Base-by-base conservation (phyloP, 768 basidiomycete genomes). In the Tephrocybe sp. region DNA sequence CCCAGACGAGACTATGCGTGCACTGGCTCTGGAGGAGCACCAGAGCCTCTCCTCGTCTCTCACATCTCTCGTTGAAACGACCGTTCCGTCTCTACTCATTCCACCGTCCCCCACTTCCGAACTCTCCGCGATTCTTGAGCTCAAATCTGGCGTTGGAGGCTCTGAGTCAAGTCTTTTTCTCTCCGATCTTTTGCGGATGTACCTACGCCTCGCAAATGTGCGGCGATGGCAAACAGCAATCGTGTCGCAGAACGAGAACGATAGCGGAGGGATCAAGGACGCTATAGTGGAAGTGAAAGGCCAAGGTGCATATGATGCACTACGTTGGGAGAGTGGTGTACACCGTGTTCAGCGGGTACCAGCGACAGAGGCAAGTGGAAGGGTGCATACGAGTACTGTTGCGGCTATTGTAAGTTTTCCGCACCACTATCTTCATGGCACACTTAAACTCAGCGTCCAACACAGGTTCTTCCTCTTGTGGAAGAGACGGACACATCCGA, bases 261-360 rank as follows among this genome's bases (percentile, higher is more conserved):
- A 84, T 24, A 68, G 69, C 4, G 83, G 83, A n/a, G 88, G 90
- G 1, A 69, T 83, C 40, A 87, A 84, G 56, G 89, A 92, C 49
- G 91, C 86, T 4, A 79, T 88, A 16, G 65, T 93, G 8, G 91
- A 94, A 60, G 70, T 94, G 11, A 84, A 84, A 52, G 91, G 91
- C 0, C 68, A 77, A 1, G 86, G 88, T 0, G 84, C 82, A 9
- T 97, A 89, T 57, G 94, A 94, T 50, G 66, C 72, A 1, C 64
- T 98, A 45, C 72, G 84, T 30, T 94, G 87, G 84, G 97, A 99
- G 66, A 93, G 88, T 51, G 97, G 97, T 2, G 93, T 99, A 0
- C 97, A 98, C 69, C 77, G 97, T 2, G 93, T 99, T 0, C 95
- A 98, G 69, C 69, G 97, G 34, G 90, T 98, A 1, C 97, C 97